Evolutionary conservation across 495 filamentous ascomycete species (phyloP), one percentile per base, ranked within the genome.

Genomic region (Barbatosphaeria neglecta): DNA sequence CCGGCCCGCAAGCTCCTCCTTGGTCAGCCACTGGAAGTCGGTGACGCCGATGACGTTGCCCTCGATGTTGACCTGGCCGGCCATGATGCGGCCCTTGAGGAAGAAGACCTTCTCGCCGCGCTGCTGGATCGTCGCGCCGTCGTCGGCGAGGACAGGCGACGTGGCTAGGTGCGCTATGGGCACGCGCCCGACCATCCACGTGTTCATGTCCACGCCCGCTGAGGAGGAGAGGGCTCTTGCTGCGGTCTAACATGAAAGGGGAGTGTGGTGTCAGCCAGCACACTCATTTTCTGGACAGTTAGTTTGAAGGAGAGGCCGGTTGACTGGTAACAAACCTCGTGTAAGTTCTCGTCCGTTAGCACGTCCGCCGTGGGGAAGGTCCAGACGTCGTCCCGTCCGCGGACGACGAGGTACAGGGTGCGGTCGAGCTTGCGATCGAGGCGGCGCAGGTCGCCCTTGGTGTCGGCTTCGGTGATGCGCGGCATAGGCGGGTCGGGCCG

Each of bases 141-240:
- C 55, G 19, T 68, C 60, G 35, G 57, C 57, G 33, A 65, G 50
- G 33, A 50, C 56, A 51, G 61, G 75, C 60, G 61, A 66, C 43
- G 56, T 71, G 44, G 81, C 65, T 60, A 84, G 62, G 66, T 96
- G 87, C 9, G 89, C 90, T 41, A 94, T 77, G 15, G 92, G 92
- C 51, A 84, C 85, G 55, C 83, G 86, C 48, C 90, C 92, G 48
- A 97, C 85, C 54, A 97, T 76, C 90, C 93, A 99, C 48, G 89
- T 96, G 72, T 97, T 96, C 90, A 99, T 97, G 74, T 99, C 95
- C 23, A 84, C 63, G 49, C 92, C 92, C 11, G 78, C 87, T 11
- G 87, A 68, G 51, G 89, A 77, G 38, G 75, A 62, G 5, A 97
- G 74, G 48, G 84, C 78, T 41, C 88, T 79, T 50, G 83, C 77